phyloP scores from a whole-genome alignment of 495 filamentous ascomycete species.

The Thozetella sp. region DNA sequence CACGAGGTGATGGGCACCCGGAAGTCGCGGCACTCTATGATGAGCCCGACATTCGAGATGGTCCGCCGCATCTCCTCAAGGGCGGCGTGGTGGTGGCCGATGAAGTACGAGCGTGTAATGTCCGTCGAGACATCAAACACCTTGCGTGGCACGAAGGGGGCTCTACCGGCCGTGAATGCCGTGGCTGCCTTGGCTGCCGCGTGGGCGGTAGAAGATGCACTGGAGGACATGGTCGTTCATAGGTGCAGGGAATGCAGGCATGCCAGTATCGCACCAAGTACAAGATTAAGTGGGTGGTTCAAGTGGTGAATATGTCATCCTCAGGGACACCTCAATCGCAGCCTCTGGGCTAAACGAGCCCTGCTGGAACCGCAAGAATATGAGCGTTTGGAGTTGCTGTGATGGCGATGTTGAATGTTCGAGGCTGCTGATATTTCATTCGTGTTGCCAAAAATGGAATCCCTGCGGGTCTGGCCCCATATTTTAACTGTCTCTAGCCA shows the following conservation, averaged over 20 bases:
- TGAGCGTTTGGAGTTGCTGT: too few species aligned
- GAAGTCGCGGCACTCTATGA: conserved; percentile 95
- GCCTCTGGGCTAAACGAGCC: too few species aligned
- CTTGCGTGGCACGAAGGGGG: conserved; percentile 71
- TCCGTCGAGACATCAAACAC: conserved; percentile 63
- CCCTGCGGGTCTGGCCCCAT: too few species aligned
- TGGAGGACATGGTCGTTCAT: not conserved
- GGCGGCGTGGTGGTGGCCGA: conserved; percentile 92
- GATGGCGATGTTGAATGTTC: too few species aligned
- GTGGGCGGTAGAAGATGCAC: not conserved
- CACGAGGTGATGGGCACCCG: conserved; percentile 84
- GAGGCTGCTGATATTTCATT: too few species aligned
- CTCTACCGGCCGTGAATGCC: conserved; percentile 14
- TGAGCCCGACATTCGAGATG: conserved; percentile 79
- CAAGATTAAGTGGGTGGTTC: too few species aligned
- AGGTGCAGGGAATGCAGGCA: not conserved
- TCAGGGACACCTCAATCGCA: too few species aligned
- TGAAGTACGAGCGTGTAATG: conserved; percentile 89
- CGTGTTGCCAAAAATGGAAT: too few species aligned
- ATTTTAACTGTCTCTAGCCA: too few species aligned
- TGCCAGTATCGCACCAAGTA: not conserved
- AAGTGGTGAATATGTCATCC: too few species aligned
- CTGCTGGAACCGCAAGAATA: too few species aligned
- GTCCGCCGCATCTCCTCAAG: conserved; percentile 82
- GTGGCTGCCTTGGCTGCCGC: conserved; percentile 15